Base-by-base conservation (phyloP, 371 early-diverging fungal species). In the Mucor saturninus region DNA sequence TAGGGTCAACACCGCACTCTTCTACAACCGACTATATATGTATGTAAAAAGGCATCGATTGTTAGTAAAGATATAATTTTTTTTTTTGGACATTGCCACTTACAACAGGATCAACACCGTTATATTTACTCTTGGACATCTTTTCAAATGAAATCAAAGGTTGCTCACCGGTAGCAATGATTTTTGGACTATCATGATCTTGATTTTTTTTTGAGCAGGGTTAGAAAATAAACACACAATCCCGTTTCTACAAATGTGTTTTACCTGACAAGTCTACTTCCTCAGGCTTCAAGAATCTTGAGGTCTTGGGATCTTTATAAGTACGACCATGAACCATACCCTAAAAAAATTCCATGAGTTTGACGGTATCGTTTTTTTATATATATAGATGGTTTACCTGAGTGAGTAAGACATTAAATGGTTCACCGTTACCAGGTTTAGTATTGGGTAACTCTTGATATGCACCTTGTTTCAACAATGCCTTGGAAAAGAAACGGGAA, bases 41-140 rank as follows among this genome's bases (percentile, higher is more conserved):
- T 38, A 11, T 21, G 39, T 35, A 45, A 29, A 21, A 40, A 3
- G 81, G 83, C 13, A 21, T 21, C 21, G 21, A 21, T 21, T 21
- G 21, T 21, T 21, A 21, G 21, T 21, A 21, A 21, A 21, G 21
- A 21, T 21, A 21, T 21, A 21, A 21, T 21, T 21, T 21, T 21
- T 21, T 21, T 21, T 21, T 21, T 21, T 21, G 21, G 21, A 21
- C 21, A 21, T 21, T 21, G 21, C 1, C 13, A 63, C 58, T 57
- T 81, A 87, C 90, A 52, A 79, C 79, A 0, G 98, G 98, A 69
- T 95, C 93, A 2, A 95, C 91, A 28, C 98, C 98, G 66, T 97
- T 97, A 74, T 87, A 90, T 80, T 97, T 97, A 52, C 94, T 93
- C 75, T 96, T 97, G 65, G 92, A 92, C 98, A 97, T 97, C 66